Percentiles rank a stretch among this genome's conserved stretches.
Conservation (phyloP, 495 filamentous ascomycete species). For the Lophiostoma macrostomum region DNA sequence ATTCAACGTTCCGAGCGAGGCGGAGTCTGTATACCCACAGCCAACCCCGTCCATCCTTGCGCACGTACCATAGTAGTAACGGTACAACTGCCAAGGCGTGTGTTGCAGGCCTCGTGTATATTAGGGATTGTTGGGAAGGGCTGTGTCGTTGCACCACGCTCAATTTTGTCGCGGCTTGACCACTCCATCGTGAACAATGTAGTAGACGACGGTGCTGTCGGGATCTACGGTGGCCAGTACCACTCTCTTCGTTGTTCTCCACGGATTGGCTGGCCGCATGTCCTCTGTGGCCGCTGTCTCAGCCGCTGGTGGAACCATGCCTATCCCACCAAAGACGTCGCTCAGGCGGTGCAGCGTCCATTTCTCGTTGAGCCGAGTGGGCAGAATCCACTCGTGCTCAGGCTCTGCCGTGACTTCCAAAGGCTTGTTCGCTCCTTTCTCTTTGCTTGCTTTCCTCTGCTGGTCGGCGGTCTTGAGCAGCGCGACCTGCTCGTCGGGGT, state of each 20-base stretch:
- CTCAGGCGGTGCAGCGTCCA: constrained; percentile 77
- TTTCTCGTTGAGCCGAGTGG: constrained; percentile 73
- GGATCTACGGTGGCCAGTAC: constrained; percentile 79
- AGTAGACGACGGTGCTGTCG: constrained; percentile 93
- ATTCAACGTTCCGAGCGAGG: no score
- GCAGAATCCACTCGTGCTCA: constrained; percentile 77
- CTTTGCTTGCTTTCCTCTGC: constrained; percentile 16
- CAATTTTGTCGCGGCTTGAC: constrained; percentile 96
- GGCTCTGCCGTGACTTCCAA: constrained; percentile 53
- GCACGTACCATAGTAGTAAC: no score
- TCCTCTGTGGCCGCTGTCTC: constrained; percentile 35
- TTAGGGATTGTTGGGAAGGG: no score
- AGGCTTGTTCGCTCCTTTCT: constrained; percentile 38
- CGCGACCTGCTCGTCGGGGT: constrained; percentile 88
- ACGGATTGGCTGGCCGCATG: constrained; percentile 39
- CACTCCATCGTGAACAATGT: constrained; percentile 89
- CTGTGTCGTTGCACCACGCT: constrained; percentile 24
- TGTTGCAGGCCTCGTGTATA: not conserved
- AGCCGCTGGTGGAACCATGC: constrained; percentile 45
- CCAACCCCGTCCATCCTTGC: no score
- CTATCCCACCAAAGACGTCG: constrained; percentile 74
- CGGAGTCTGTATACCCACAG: no score
- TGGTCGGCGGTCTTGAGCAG: constrained; percentile 48
- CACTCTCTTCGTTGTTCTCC: constrained; percentile 58
- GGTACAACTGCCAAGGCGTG: not conserved